A percentile compares a stretch with the other conserved stretches of the same genome.
Evolutionary conservation across 441 rosid species (phyloP).

Genomic region (Euphorbia corollata): DNA sequence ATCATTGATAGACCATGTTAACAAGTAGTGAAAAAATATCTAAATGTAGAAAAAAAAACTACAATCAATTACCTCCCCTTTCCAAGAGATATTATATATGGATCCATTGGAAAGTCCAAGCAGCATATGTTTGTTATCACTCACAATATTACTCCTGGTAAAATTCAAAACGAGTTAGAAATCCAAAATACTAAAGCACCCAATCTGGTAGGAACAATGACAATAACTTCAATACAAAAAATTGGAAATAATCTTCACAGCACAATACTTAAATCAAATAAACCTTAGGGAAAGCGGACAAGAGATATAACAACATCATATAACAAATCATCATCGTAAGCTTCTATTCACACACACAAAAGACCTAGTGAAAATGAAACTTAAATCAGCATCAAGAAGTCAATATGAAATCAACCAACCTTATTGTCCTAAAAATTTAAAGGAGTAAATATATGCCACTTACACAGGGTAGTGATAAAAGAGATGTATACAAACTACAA

Average conservation of each 20-base stretch:
- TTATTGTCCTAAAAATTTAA: not conserved
- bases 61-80: slow-evolving; percentile 73
- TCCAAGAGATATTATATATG: slow-evolving; percentile 83
- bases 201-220: not conserved
- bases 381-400: not conserved
- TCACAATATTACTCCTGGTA: slow-evolving; percentile 85
- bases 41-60: not conserved
- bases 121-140: slow-evolving; percentile 70
- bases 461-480: slow-evolving; percentile 38
- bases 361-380: not conserved
- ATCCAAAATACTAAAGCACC: not conserved
- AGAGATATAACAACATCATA: not conserved
- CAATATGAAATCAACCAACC: not conserved
- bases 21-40: slow-evolving; percentile 6
- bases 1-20: slow-evolving; percentile 9
- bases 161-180: slow-evolving; percentile 14
- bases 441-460: slow-evolving; percentile 26
- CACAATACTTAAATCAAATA: not conserved
- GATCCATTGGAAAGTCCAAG: slow-evolving; percentile 88
- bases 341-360: not conserved
- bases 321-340: not conserved
- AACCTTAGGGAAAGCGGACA: no score
- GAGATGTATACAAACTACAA: not conserved
- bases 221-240: not conserved
- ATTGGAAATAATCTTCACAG: not conserved